These are phyloP conservation scores for Lachnellula arida DNA, from an alignment of 2,329 filamentous ascomycete genomes.

Conservation along the genomic window DNA sequence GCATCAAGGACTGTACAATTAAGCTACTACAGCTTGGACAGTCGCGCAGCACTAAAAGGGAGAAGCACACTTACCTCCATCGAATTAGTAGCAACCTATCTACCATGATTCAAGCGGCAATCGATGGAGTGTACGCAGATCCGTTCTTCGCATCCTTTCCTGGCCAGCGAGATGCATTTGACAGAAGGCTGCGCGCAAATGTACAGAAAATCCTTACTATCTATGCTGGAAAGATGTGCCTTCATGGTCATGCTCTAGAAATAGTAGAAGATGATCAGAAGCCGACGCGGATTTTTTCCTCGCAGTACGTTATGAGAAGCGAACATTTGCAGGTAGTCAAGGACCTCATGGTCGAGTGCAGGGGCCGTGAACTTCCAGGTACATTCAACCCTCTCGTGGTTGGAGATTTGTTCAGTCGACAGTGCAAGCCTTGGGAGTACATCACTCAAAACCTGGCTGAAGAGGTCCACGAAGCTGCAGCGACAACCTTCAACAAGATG, in stretches of 20 bases:
- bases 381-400: constrained; percentile 14
- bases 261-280: not conserved
- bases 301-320: constrained; percentile 4
- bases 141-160: constrained; percentile 11
- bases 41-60: not conserved
- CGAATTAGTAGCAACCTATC: constrained; percentile 12
- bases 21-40: constrained; percentile 10
- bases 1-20: not conserved
- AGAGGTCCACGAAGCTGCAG: constrained; percentile 6
- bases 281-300: not conserved
- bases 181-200: constrained; percentile 13
- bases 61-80: constrained; percentile 11
- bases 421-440: constrained; percentile 9
- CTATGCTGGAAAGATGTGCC: constrained; percentile 10
- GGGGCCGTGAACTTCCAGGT: constrained; percentile 8
- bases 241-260: constrained; percentile 4
- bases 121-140: constrained; percentile 17
- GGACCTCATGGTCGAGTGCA: not conserved
- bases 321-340: not conserved
- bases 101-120: constrained; percentile 13
- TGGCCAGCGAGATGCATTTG: not conserved
- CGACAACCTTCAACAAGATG: not conserved
- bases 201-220: constrained; percentile 16
- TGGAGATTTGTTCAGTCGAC: constrained; percentile 14
- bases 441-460: constrained; percentile 5